Evolutionary conservation across 2,329 filamentous ascomycete genomes (phyloP).

Genomic region (Xylariales sp.): DNA sequence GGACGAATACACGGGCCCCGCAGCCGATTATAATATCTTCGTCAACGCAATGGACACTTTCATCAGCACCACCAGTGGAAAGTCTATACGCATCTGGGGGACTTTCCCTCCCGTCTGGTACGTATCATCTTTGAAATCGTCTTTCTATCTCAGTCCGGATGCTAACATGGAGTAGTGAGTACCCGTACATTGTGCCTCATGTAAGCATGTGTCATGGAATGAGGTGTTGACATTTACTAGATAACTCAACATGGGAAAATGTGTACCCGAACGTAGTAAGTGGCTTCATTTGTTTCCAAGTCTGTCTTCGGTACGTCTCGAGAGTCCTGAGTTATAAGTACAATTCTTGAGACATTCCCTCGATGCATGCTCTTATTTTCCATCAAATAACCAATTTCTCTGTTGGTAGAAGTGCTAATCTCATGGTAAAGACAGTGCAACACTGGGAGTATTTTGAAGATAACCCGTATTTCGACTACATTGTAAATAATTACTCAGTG

Average conservation of each 20-base stretch:
- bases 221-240: neutral
- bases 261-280: conserved; percentile 7
- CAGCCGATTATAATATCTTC: conserved; percentile 45
- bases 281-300: neutral
- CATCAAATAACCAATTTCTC: no score
- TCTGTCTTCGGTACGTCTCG: neutral
- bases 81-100: conserved; percentile 51
- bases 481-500: conserved; percentile 40
- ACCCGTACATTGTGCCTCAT: no score
- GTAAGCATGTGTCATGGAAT: no score
- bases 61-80: conserved; percentile 34
- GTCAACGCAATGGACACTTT: conserved; percentile 47
- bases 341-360: no score
- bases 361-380: no score
- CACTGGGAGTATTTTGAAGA: conserved; percentile 54
- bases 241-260: conserved; percentile 7
- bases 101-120: conserved; percentile 42
- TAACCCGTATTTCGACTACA: conserved; percentile 40
- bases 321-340: no score
- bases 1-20: conserved; percentile 46
- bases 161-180: conserved; percentile 2
- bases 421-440: conserved; percentile 38
- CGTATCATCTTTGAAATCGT: conserved; percentile 38
- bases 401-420: no score
- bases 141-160: conserved; percentile 11